A percentile compares a stretch with the other conserved stretches of the same genome.
Evolutionary conservation across 352 stramenopile genomes (phyloP).

Genomic region (Blastocystis hominis): DNA sequence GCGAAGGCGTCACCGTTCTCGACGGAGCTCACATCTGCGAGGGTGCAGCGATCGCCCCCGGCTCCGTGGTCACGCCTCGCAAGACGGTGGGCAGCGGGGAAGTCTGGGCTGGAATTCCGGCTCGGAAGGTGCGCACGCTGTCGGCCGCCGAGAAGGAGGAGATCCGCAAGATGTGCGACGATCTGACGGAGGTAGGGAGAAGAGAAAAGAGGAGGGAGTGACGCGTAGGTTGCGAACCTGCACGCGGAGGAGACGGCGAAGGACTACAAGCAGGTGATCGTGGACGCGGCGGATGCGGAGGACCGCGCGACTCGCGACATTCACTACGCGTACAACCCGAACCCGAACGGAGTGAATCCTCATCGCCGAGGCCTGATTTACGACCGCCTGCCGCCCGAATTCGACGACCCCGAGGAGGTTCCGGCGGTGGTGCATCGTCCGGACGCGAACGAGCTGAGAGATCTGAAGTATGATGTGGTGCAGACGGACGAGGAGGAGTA

Average conservation of each 20-base stretch:
- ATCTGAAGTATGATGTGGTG: conserved; percentile 47
- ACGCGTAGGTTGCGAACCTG: conserved; percentile 1
- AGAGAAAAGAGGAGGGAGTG: not conserved
- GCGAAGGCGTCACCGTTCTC: conserved; percentile 47
- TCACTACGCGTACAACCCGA: conserved; percentile 18
- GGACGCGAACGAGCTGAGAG: not conserved
- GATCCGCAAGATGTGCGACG: conserved; percentile 32
- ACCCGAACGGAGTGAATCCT: conserved; percentile 28
- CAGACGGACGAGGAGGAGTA: conserved; percentile 41
- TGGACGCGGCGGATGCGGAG: conserved; percentile 29
- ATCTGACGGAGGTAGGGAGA: not conserved
- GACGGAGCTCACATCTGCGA: conserved; percentile 42
- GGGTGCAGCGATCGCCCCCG: conserved; percentile 32
- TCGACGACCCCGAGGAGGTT: conserved; percentile 11
- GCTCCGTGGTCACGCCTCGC: conserved; percentile 46
- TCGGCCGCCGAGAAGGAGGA: conserved; percentile 42
- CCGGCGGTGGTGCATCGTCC: conserved; percentile 28
- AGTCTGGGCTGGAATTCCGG: conserved; percentile 41
- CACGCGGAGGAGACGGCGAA: conserved; percentile 28
- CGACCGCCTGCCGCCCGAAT: conserved; percentile 34
- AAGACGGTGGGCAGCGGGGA: conserved; percentile 50
- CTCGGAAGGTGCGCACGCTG: conserved; percentile 41
- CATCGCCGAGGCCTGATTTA: conserved; percentile 52
- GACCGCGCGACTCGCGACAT: conserved; percentile 31
- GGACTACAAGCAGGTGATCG: conserved; percentile 15